Conservation (phyloP, 1,284 basidiomycete species). For the Rhodotorula sp. region DNA sequence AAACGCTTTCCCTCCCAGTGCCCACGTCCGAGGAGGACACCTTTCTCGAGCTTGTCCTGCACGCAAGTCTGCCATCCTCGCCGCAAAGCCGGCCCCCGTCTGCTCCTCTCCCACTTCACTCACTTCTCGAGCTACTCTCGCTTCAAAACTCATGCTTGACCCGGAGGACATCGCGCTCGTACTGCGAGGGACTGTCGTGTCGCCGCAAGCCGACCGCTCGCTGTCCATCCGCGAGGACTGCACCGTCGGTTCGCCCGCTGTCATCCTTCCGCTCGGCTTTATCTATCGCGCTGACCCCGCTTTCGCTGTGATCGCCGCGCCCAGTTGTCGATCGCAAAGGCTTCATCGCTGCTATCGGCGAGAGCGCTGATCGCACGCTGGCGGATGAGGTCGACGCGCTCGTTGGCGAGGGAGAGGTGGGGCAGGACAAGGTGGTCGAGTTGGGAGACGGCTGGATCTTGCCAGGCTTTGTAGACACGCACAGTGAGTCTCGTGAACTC, state of each 20-base stretch:
- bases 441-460: conserved; percentile 59
- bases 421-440: conserved; percentile 23
- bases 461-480: conserved; percentile 60
- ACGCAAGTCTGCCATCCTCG: no score
- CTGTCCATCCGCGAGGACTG: conserved; percentile 61
- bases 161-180: not conserved
- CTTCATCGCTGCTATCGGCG: conserved; percentile 52
- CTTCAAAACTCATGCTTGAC: not conserved
- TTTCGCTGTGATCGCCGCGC: not conserved
- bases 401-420: not conserved
- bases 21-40: no score
- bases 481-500: conserved; percentile 9
- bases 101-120: no score
- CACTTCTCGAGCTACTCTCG: not conserved
- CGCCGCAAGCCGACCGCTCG: conserved; percentile 56
- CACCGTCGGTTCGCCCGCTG: conserved; percentile 56
- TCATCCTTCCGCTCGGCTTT: not conserved
- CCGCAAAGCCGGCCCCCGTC: no score
- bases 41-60: no score
- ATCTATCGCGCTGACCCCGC: not conserved
- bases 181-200: conserved; percentile 61
- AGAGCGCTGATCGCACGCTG: not conserved
- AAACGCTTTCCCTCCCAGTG: no score
- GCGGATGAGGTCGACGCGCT: not conserved
- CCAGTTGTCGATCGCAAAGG: conserved; percentile 60